Conservation (phyloP, 2,329 filamentous ascomycete genomes). For the Trichothecium roseum region DNA sequence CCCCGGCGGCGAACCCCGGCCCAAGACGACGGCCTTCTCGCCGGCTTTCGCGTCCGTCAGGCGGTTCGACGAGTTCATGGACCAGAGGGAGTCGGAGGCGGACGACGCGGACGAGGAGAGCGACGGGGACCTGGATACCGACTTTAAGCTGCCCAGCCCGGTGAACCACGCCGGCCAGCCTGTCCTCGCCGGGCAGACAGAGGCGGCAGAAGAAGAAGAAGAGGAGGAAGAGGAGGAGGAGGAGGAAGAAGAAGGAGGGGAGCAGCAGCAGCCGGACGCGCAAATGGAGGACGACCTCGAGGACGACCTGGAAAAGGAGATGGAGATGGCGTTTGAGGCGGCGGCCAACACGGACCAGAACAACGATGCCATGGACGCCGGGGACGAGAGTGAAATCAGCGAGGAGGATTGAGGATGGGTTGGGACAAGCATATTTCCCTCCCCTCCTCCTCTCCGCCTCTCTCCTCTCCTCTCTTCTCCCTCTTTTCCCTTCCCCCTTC, state of each 20-base stretch:
- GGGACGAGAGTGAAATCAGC: slow-evolving; percentile 55
- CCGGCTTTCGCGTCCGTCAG: slow-evolving; percentile 35
- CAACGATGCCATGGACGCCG: slow-evolving; percentile 30
- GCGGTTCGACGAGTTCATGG: slow-evolving; percentile 43
- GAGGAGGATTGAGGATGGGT: slow-evolving; percentile 44
- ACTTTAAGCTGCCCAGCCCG: slow-evolving; percentile 44
- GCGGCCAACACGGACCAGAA: slow-evolving; percentile 24
- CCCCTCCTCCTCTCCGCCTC: too few species aligned
- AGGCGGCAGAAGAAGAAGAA: slow-evolving; percentile 20
- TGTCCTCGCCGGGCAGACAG: slow-evolving; percentile 15
- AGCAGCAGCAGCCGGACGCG: not conserved
- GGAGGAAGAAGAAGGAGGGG: slow-evolving; percentile 14
- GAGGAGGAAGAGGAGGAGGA: slow-evolving; percentile 17
- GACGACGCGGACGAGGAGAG: slow-evolving; percentile 37
- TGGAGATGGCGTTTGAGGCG: slow-evolving; percentile 31
- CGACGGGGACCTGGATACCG: slow-evolving; percentile 36
- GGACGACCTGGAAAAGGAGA: slow-evolving; percentile 39
- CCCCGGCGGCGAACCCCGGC: slow-evolving; percentile 36
- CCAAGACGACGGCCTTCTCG: slow-evolving; percentile 31
- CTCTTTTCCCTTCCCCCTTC: too few species aligned
- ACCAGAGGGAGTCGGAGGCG: slow-evolving; percentile 33
- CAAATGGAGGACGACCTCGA: slow-evolving; percentile 13
- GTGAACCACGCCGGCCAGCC: slow-evolving; percentile 26
- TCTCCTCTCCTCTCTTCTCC: too few species aligned
- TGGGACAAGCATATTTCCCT: not conserved